phyloP scores from a whole-genome alignment of 805 yeast genomes.

The Nakazawaea wyomingensis region DNA sequence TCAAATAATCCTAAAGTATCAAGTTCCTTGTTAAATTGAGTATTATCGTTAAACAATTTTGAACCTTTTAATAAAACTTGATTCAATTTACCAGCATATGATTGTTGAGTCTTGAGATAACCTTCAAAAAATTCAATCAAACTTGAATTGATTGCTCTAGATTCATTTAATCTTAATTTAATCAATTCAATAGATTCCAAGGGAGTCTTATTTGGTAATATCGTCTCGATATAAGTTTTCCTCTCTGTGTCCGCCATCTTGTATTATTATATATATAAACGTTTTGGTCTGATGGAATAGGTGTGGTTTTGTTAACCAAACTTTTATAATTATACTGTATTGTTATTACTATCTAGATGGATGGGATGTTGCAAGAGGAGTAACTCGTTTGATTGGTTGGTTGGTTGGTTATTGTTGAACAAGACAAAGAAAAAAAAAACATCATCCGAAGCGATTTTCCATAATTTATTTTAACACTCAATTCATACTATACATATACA shows the following conservation, averaged over 20 bases:
- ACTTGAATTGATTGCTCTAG: constrained; percentile 51
- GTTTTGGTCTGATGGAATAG: too few species aligned
- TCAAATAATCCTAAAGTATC: constrained; percentile 42
- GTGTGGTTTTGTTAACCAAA: too few species aligned
- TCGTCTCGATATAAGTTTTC: constrained; percentile 20
- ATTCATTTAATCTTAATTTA: constrained; percentile 49
- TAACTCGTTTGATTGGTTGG: too few species aligned
- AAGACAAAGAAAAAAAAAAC: too few species aligned
- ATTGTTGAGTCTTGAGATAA: constrained; percentile 41
- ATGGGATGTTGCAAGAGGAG: too few species aligned
- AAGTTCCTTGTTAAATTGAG: constrained; percentile 38
- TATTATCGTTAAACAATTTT: constrained; percentile 29
- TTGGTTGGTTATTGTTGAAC: too few species aligned
- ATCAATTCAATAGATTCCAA: constrained; percentile 56
- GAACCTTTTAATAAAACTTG: constrained; percentile 29
- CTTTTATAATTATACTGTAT: too few species aligned
- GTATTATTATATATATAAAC: not conserved
- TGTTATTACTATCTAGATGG: too few species aligned
- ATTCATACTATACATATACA: too few species aligned
- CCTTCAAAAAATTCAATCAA: constrained; percentile 58
- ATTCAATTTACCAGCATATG: constrained; percentile 44
- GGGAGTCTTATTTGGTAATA: constrained; percentile 40
- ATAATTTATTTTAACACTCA: too few species aligned
- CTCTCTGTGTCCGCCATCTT: constrained; percentile 4
- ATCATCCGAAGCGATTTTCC: too few species aligned